phyloP scores from a whole-genome alignment of 768 basidiomycete species.

The Termitomyces sp. region DNA sequence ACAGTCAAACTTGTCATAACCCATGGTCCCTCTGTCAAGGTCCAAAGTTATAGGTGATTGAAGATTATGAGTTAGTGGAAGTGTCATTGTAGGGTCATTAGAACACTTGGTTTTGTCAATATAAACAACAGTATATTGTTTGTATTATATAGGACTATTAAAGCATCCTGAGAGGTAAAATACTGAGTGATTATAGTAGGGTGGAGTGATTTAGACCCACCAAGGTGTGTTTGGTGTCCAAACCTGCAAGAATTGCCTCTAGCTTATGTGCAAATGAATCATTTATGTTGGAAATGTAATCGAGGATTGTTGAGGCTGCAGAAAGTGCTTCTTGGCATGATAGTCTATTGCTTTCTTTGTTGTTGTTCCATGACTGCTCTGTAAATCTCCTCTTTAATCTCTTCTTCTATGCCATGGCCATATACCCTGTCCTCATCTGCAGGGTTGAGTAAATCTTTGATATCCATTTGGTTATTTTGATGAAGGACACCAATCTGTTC shows the following conservation, averaged over 20 bases:
- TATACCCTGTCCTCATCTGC: background rate
- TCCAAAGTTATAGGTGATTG: background rate
- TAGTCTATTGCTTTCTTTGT: constrained; percentile 8
- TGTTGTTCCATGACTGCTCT: constrained; percentile 1
- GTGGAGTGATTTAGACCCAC: background rate
- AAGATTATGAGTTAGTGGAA: background rate
- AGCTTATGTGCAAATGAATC: constrained; percentile 22
- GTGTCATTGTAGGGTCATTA: background rate
- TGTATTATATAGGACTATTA: background rate
- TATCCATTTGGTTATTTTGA: constrained; percentile 4
- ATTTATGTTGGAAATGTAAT: constrained; percentile 18
- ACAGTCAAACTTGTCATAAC: background rate
- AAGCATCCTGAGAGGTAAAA: background rate
- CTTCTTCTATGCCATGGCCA: background rate
- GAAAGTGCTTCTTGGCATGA: constrained; percentile 20
- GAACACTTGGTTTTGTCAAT: background rate
- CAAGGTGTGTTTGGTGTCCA: constrained; percentile 14
- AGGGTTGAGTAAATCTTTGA: constrained; percentile 9
- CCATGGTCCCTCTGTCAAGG: background rate
- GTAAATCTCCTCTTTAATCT: constrained; percentile 8
- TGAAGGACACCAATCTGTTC: constrained; percentile 10
- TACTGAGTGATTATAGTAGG: background rate
- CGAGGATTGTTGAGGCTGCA: constrained; percentile 19
- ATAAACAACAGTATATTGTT: background rate
- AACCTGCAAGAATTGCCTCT: constrained; percentile 21